Percentiles rank a stretch among this genome's conserved stretches.
Evolutionary conservation across 352 stramenopile species (phyloP).

Genomic region (Phytopythium oedochilum): DNA sequence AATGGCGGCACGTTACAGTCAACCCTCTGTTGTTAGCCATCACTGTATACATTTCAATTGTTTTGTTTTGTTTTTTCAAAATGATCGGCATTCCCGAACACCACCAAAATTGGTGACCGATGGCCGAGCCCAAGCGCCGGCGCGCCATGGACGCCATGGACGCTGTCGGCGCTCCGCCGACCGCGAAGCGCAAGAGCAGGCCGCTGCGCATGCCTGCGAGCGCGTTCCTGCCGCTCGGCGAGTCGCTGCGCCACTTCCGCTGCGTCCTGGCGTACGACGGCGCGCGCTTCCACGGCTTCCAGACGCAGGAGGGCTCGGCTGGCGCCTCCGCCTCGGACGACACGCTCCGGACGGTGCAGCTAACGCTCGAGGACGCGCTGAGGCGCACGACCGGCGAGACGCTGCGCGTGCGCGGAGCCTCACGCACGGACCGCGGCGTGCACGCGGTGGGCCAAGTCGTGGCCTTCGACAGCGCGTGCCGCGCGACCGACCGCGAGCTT

Average conservation of each 20-base stretch:
- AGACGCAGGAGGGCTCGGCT: conserved; percentile 51
- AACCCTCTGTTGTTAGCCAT: too few species aligned
- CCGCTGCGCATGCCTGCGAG: conserved; percentile 33
- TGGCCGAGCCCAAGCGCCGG: too few species aligned
- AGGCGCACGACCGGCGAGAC: conserved; percentile 60
- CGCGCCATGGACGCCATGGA: not conserved
- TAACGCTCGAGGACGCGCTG: conserved; percentile 67
- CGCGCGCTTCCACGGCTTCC: conserved; percentile 68
- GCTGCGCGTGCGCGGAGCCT: conserved; percentile 81
- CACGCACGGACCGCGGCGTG: conserved; percentile 91
- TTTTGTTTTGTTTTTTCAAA: too few species aligned
- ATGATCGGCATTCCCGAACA: too few species aligned
- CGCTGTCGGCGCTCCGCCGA: not conserved
- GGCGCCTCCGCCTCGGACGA: conserved; percentile 8
- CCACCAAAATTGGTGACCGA: too few species aligned
- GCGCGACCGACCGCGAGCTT: conserved; percentile 33
- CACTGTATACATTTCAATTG: too few species aligned
- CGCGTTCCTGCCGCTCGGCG: conserved; percentile 37
- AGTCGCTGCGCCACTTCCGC: conserved; percentile 17
- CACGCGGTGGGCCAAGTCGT: conserved; percentile 89
- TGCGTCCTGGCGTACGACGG: conserved; percentile 78
- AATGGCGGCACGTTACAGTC: too few species aligned
- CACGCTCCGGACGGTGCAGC: conserved; percentile 58
- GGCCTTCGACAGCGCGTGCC: conserved; percentile 81
- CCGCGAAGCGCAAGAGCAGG: not conserved